Evolutionary conservation across 352 stramenopile genomes (phyloP).

Genomic region (Globisporangium carolinianum): DNA sequence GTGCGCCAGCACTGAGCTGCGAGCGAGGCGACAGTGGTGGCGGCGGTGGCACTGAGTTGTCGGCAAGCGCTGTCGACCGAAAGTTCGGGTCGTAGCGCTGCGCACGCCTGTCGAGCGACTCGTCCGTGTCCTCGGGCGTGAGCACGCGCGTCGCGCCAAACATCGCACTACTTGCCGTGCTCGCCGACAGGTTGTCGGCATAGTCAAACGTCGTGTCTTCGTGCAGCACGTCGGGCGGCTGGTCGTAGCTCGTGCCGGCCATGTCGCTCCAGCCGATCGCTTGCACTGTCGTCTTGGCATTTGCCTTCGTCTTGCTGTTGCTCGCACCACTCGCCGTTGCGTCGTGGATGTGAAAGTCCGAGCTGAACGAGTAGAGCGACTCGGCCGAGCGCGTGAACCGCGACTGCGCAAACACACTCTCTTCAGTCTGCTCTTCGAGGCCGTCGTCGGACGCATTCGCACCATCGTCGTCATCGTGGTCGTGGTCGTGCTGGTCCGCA

Average conservation of each 20-base stretch:
- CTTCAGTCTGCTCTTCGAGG: slow-evolving; percentile 46
- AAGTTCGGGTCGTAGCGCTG: slow-evolving; percentile 27
- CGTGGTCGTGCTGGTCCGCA: slow-evolving; percentile 20
- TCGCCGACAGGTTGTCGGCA: slow-evolving; percentile 6
- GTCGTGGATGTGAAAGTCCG: slow-evolving; percentile 24
- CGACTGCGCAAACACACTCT: slow-evolving; percentile 48
- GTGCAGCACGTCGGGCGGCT: slow-evolving; percentile 1
- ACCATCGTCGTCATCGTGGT: slow-evolving; percentile 1
- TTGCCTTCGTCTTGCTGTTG: not conserved
- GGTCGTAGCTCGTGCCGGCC: slow-evolving; percentile 4
- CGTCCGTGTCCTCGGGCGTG: slow-evolving; percentile 24
- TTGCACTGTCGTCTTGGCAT: not conserved
- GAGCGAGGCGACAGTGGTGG: not conserved
- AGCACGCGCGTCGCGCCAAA: slow-evolving; percentile 25
- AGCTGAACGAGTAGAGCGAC: slow-evolving; percentile 22
- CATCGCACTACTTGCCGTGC: slow-evolving; percentile 3
- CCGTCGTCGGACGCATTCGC: slow-evolving; percentile 15
- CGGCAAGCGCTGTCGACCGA: not conserved
- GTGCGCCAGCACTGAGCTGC: slow-evolving; percentile 5
- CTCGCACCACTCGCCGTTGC: slow-evolving; percentile 4
- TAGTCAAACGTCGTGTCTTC: slow-evolving; percentile 11
- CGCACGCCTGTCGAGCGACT: slow-evolving; percentile 28
- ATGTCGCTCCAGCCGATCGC: slow-evolving; percentile 7
- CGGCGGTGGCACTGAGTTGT: not conserved
- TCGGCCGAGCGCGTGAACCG: slow-evolving; percentile 41